phyloP scores from a whole-genome alignment of 2,329 filamentous ascomycete species.

The Fusarium algeriense region DNA sequence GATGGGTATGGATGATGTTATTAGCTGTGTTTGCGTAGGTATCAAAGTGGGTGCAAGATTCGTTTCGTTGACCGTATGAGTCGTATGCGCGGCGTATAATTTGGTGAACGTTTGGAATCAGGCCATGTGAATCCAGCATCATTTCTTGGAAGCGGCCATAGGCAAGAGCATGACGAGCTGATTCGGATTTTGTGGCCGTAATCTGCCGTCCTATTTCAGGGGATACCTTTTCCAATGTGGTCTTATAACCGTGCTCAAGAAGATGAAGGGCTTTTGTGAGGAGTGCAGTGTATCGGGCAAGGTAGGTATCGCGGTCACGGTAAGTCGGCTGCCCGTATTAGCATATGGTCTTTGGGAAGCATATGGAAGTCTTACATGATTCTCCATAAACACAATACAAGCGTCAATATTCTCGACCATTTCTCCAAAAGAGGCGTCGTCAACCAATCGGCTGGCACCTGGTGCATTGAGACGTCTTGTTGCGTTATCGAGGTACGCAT shows the following conservation, averaged over 20 bases:
- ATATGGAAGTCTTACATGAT: constrained; percentile 70
- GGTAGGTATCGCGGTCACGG: constrained; percentile 87
- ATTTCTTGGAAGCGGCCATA: constrained; percentile 72
- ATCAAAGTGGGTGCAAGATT: constrained; percentile 59
- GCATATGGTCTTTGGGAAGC: neutral
- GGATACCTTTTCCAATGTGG: constrained; percentile 65
- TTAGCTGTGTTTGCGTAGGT: constrained; percentile 67
- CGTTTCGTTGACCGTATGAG: constrained; percentile 60
- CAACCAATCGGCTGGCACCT: constrained; percentile 86
- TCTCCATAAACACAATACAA: constrained; percentile 92
- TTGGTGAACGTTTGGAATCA: constrained; percentile 68
- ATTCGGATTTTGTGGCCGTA: constrained; percentile 67
- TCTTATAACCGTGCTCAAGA: constrained; percentile 68
- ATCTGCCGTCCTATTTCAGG: constrained; percentile 68
- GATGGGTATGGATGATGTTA: constrained; percentile 67
- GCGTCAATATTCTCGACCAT: constrained; percentile 90
- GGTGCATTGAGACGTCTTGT: constrained; percentile 92
- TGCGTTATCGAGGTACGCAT: constrained; percentile 91
- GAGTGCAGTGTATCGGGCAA: constrained; percentile 86
- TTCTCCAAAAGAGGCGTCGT: constrained; percentile 85
- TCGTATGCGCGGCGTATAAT: constrained; percentile 66
- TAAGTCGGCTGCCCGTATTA: constrained; percentile 74
- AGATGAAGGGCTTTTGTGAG: constrained; percentile 75
- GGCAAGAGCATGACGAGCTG: constrained; percentile 69
- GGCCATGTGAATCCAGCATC: constrained; percentile 66